Conservation (phyloP, 2,329 filamentous ascomycete genomes). For the Macrophomina tecta region DNA sequence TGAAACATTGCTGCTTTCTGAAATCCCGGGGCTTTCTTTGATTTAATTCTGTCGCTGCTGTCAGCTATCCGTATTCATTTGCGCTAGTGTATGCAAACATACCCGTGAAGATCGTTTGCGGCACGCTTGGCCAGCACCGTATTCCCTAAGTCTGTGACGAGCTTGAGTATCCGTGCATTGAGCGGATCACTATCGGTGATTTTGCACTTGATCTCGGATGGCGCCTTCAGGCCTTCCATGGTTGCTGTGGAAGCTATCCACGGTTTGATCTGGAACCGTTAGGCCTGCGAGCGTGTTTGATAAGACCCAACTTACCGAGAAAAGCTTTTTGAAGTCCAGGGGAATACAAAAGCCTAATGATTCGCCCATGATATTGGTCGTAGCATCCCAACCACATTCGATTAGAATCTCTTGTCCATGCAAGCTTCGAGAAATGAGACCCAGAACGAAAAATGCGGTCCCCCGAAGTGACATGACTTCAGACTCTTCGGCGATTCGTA, state of each 20-base stretch:
- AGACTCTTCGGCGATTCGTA: conserved; percentile 85
- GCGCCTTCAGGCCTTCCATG: neutral
- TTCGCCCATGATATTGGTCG: conserved; percentile 79
- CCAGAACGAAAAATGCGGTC: conserved; percentile 95
- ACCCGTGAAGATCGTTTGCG: conserved; percentile 75
- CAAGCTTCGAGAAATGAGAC: conserved; percentile 86
- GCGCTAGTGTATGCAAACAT: conserved; percentile 35
- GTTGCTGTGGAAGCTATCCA: conserved; percentile 39
- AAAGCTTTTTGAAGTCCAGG: conserved; percentile 75
- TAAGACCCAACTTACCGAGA: conserved; percentile 61
- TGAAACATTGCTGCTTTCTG: conserved; percentile 78
- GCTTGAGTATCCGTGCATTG: conserved; percentile 78
- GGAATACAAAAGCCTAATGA: conserved; percentile 90
- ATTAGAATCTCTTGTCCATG: conserved; percentile 91
- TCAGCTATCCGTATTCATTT: conserved; percentile 31
- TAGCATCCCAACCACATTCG: conserved; percentile 91
- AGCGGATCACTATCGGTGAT: conserved; percentile 64
- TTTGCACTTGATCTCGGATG: conserved; percentile 31
- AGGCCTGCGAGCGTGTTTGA: no score
- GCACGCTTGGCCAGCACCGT: conserved; percentile 91
- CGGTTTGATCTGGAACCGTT: conserved; percentile 43
- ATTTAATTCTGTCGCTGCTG: conserved; percentile 66
- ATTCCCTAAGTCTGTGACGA: conserved; percentile 88
- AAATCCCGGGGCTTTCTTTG: conserved; percentile 77
- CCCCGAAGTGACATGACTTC: conserved; percentile 92